Conservation (phyloP, 2,329 filamentous ascomycete genomes). For the Aspergillus quadricinctus region DNA sequence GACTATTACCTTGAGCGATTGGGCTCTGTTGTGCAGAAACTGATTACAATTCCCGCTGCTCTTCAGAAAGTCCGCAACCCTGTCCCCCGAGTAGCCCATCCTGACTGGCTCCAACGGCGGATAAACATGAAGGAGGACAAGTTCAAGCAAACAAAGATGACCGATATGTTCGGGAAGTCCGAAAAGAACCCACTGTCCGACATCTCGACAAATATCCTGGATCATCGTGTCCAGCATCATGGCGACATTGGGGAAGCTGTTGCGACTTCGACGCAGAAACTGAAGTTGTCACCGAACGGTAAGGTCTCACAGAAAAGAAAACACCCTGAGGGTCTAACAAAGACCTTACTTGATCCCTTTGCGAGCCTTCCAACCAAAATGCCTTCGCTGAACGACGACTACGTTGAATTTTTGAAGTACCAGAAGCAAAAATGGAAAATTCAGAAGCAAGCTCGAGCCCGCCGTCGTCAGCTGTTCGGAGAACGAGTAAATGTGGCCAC, state of each 20-base stretch:
- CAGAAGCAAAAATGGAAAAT: slow-evolving; percentile 99
- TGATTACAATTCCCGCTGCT: slow-evolving; percentile 96
- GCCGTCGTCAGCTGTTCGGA: slow-evolving; percentile 87
- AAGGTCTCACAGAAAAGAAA: slow-evolving; percentile 64
- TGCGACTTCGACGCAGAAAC: slow-evolving; percentile 66
- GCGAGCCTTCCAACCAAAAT: slow-evolving; percentile 75
- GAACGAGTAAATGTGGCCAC: slow-evolving; percentile 64
- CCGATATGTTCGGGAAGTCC: slow-evolving; percentile 69
- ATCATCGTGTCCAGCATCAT: slow-evolving; percentile 52
- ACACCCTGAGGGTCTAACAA: slow-evolving; percentile 59
- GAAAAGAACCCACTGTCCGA: slow-evolving; percentile 67
- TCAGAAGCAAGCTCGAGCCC: slow-evolving; percentile 81
- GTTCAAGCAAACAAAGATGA: slow-evolving; percentile 98
- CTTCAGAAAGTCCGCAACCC: slow-evolving; percentile 93
- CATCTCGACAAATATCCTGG: slow-evolving; percentile 60
- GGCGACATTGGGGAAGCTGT: slow-evolving; percentile 70
- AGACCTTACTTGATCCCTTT: slow-evolving; percentile 70
- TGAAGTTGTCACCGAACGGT: slow-evolving; percentile 57
- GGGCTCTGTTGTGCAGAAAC: slow-evolving; percentile 95
- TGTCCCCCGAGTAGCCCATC: slow-evolving; percentile 86
- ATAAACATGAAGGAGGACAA: slow-evolving; percentile 96
- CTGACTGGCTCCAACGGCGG: slow-evolving; percentile 90
- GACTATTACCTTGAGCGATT: slow-evolving; percentile 94
- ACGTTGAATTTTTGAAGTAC: slow-evolving; percentile 81
- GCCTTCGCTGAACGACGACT: slow-evolving; percentile 82